A percentile compares a stretch with the other conserved stretches of the same genome.
phyloP scores from a whole-genome alignment of 441 rosid species.

The Erysimum cheiri region DNA sequence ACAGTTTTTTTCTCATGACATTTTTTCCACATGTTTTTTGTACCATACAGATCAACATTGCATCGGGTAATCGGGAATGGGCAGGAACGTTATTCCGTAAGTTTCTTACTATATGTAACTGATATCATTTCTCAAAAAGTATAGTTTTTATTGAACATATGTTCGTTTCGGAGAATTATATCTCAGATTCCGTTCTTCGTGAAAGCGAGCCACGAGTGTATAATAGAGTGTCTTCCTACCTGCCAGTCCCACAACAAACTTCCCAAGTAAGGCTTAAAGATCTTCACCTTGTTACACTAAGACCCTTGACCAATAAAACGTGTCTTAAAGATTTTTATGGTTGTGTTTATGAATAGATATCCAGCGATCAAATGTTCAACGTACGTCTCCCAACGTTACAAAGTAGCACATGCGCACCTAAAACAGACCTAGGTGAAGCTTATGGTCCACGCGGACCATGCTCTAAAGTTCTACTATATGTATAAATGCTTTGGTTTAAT shows the following conservation, averaged over 20 bases:
- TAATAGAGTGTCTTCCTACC: constrained; percentile 83
- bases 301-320: neutral
- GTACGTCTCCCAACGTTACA: constrained; percentile 68
- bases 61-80: constrained; percentile 85
- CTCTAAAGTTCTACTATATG: neutral
- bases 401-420: constrained; percentile 58
- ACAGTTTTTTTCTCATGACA: neutral
- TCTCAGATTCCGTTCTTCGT: constrained; percentile 74
- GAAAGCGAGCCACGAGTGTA: constrained; percentile 77
- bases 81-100: constrained; percentile 79
- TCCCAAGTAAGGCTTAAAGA: constrained; percentile 64
- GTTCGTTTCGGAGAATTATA: neutral
- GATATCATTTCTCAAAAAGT: neutral
- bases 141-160: neutral
- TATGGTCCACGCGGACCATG: neutral
- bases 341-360: constrained; percentile 53
- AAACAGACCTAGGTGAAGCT: constrained; percentile 42
- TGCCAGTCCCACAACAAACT: constrained; percentile 73
- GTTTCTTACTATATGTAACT: constrained; percentile 21
- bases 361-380: constrained; percentile 70
- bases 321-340: neutral
- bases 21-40: neutral
- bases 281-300: neutral
- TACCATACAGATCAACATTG: constrained; percentile 68
- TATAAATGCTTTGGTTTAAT: neutral